Evolutionary conservation across 345 rosid genomes (phyloP), one percentile per base, ranked within the genome.

Genomic region (Capsella bursapastoris): DNA sequence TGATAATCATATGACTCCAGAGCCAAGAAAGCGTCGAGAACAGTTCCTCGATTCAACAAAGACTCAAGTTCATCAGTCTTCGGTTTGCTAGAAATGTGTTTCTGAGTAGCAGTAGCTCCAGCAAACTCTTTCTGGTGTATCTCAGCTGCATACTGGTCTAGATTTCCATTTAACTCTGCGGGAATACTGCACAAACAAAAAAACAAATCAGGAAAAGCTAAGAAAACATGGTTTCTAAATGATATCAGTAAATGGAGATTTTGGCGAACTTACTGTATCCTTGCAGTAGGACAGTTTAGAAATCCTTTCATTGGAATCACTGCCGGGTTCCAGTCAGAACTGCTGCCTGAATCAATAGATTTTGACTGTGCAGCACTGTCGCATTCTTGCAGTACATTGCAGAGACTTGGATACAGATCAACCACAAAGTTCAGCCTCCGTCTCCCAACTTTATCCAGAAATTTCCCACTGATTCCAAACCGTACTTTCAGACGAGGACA

Each of bases 1-100:
- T 82, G 93, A 81, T 80, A 90, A 76, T 90, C 97, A 40, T 90
- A 95, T 22, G 88, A 71, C 70, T 85, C 91, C 64, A 92, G 34
- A 49, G 91, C 81, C 74, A 95, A 62, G 72, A 73, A 92, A 10
- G 90, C 85, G 58, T 88, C 96, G 44, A 95, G 77, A 38, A 71
- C 45, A 55, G 79, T 84, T 76, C 94, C 90, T 0, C 83, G 68
- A 2, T 22, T 72, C 53, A 90, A 40, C 57, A 84, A 75, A 45
- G 78, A 45, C 29, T 81, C 72, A 0, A 95, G 82, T 83, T 95
- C 96, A 7, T 66, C 80, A 3, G 73, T 57, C 38, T 82, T 85
- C 14, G 86, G 81, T 71, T 81, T 73, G 43, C 82, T 75, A 57
- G 90, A 85, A 11, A 79, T 56, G n/a, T 89, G 92, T 82, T 84